phyloP scores from a whole-genome alignment of 2,329 filamentous ascomycete genomes.

The Aspergillus terreus region DNA sequence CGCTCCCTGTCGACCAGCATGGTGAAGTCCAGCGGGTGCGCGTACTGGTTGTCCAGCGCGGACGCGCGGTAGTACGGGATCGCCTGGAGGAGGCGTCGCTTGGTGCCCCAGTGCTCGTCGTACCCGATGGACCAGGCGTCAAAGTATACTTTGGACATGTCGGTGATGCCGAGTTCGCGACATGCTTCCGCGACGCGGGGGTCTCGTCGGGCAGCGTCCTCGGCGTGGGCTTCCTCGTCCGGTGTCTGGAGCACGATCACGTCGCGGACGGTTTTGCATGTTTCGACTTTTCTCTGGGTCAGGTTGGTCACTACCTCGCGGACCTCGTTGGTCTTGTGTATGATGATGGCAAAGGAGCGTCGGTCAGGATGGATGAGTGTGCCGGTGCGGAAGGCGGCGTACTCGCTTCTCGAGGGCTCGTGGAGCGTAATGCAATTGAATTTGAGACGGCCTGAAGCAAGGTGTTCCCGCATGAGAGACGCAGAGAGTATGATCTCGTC shows the following conservation, averaged over 20 bases:
- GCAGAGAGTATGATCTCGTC: too few species aligned
- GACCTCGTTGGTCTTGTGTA: too few species aligned
- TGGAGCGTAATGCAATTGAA: too few species aligned
- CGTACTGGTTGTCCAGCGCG: constrained; percentile 29
- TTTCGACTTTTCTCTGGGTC: too few species aligned
- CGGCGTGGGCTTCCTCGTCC: neutral
- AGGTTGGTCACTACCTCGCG: too few species aligned
- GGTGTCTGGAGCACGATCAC: neutral
- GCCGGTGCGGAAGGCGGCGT: too few species aligned
- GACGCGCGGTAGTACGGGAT: constrained; percentile 31
- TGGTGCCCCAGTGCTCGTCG: constrained; percentile 34
- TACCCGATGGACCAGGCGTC: constrained; percentile 37
- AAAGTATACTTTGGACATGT: constrained; percentile 33
- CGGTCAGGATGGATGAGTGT: too few species aligned
- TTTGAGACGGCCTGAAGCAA: too few species aligned
- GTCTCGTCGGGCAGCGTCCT: constrained; percentile 30
- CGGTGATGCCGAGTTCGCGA: constrained; percentile 32
- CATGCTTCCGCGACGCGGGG: constrained; percentile 30
- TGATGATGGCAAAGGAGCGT: too few species aligned
- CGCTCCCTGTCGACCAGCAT: constrained; percentile 26
- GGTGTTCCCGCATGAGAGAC: too few species aligned
- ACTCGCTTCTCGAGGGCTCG: too few species aligned
- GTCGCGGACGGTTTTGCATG: too few species aligned
- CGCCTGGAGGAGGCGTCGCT: constrained; percentile 31
- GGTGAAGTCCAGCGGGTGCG: constrained; percentile 26